Evolutionary conservation across 179 eudicot genomes (phyloP).

Genomic region (Silene vulgaris): DNA sequence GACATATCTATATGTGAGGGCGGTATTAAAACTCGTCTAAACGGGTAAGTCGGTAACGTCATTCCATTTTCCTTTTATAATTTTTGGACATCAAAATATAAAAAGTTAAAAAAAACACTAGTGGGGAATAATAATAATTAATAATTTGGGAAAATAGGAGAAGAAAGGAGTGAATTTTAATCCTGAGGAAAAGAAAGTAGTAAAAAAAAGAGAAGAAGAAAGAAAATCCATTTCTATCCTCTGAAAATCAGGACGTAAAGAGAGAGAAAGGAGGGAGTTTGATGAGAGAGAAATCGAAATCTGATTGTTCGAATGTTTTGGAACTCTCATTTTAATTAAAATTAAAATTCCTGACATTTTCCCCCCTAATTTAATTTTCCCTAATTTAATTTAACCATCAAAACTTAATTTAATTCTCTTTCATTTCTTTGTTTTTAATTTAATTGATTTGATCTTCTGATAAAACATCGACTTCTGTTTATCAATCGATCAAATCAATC

Average conservation of each 20-base stretch:
- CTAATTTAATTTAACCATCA: background rate
- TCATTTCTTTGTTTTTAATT: background rate
- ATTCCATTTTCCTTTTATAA: too few relatives aligned
- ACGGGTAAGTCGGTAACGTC: too few relatives aligned
- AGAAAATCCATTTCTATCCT: slow-evolving; percentile 32
- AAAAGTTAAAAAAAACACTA: too few relatives aligned
- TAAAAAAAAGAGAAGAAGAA: background rate
- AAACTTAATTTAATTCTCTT: background rate
- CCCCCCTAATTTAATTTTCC: slow-evolving; percentile 4
- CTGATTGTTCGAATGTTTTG: slow-evolving; percentile 31
- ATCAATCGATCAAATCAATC: slow-evolving; percentile 17
- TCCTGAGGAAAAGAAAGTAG: background rate
- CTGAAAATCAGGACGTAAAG: slow-evolving; percentile 24
- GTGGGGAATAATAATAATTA: too few relatives aligned
- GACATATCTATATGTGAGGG: too few relatives aligned
- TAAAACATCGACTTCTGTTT: background rate
- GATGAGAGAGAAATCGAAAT: slow-evolving; percentile 26
- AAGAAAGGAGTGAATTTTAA: background rate
- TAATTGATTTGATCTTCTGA: slow-evolving; percentile 10
- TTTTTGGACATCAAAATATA: too few relatives aligned
- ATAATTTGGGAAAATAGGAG: background rate
- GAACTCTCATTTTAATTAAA: slow-evolving; percentile 8
- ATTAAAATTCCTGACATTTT: slow-evolving; percentile 31
- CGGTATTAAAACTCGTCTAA: too few relatives aligned
- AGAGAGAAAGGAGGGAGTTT: slow-evolving; percentile 11